Conservation (phyloP, 192 early-diverging fungal genomes). For the Lobosporangium transversale region DNA sequence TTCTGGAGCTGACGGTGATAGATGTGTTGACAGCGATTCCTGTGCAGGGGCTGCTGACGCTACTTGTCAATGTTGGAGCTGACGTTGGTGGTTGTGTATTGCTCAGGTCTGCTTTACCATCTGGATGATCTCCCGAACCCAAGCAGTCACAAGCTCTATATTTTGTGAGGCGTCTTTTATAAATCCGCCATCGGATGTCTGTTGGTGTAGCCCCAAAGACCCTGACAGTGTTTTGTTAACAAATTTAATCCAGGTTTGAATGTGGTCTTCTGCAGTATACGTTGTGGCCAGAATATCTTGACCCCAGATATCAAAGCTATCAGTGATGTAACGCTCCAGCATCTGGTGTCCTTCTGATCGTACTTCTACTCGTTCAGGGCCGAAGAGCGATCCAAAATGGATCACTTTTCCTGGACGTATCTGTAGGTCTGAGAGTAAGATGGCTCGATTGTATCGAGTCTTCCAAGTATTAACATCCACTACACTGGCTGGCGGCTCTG, state of each 20-base stretch:
- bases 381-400: conserved; percentile 51
- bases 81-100: no score
- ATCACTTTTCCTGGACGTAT: no score
- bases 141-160: neutral
- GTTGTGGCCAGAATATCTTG: conserved; percentile 3
- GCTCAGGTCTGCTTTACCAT: no score
- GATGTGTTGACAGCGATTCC: neutral
- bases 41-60: neutral
- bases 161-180: conserved; percentile 1
- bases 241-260: conserved; percentile 8
- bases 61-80: no score
- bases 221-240: conserved; percentile 10
- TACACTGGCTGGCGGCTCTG: neutral
- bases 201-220: conserved; percentile 30
- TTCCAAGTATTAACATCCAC: no score
- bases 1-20: neutral
- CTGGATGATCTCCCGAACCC: neutral
- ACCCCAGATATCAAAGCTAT: conserved; percentile 24
- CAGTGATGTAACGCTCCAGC: conserved; percentile 1
- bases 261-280: conserved; percentile 5
- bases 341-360: conserved; percentile 2
- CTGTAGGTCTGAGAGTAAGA: no score
- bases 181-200: conserved; percentile 42
- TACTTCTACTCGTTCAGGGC: conserved; percentile 22
- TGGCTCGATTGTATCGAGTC: no score